Base-by-base conservation (phyloP, 345 rosid genomes). In the Populus nigra region DNA sequence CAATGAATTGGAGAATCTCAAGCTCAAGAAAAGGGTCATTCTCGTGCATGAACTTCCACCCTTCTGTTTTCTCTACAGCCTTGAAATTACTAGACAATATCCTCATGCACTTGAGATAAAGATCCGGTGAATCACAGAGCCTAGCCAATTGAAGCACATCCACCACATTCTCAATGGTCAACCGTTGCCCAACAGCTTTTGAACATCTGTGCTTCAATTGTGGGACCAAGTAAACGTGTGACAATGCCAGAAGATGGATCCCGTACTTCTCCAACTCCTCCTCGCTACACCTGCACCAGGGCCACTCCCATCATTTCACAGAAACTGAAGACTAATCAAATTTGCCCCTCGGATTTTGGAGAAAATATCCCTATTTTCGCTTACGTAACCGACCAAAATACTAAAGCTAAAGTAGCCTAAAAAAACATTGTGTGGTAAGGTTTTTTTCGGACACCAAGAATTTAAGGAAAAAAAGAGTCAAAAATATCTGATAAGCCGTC, bases 1-100 rank as follows among this genome's bases (percentile, higher is more conserved):
- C 94, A 38, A 95, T 92, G 90, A 91, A 95, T 36, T 84, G 90
- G n/a, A 93, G 93, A 74, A 94, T 86, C 61, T 90, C 87, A 33
- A 91, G 97, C 75, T 94, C 98, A 1, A 94, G 88, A 69, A 80
- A 83, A 8, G 94, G 97, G 73, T 93, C 95, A 13, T 91, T 87
- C 35, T 86, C 83, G 45, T 89, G 97, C 86, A 94, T 76, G 85
- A 93, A 93, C 75, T 78, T 86, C 97, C 97, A 94, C 25, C 89
- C 98, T 85, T 93, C 97, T 0, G 94, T 94, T 10, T 80, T 36
- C 79, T 88, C 90, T 8, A 90, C 90, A 20, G 86, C 73, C 77
- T 87, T 87, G 85, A 91, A 91, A 76, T 86, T 77, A 47, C 10
- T 72, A 65, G 85, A 72, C 7, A 90, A 50, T 57, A 90, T 71